Evolutionary conservation across 495 filamentous ascomycete species (phyloP).

Genomic region (Amphirosellinia nigrospora): DNA sequence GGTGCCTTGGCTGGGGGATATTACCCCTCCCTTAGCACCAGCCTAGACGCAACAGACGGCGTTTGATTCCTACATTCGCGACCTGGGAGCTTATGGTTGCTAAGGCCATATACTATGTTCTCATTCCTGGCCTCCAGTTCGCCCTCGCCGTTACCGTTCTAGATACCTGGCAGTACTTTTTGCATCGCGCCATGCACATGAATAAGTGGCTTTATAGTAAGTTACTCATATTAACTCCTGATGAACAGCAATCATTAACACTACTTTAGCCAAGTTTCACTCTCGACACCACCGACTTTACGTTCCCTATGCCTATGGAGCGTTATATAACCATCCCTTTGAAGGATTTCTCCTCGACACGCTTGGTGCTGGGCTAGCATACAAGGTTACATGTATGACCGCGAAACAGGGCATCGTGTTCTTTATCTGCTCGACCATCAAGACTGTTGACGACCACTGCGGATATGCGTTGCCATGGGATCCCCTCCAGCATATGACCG

Average conservation of each 20-base stretch:
- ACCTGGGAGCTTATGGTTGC: constrained; percentile 79
- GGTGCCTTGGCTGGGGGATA: constrained; percentile 73
- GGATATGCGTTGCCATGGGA: constrained; percentile 96
- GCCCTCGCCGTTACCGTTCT: constrained; percentile 71
- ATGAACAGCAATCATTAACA: constrained; percentile 30
- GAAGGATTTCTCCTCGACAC: constrained; percentile 96
- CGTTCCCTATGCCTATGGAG: constrained; percentile 96
- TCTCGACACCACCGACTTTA: constrained; percentile 94
- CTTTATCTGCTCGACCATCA: constrained; percentile 83
- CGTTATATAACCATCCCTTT: constrained; percentile 92
- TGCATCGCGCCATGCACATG: constrained; percentile 92
- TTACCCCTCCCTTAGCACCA: constrained; percentile 65
- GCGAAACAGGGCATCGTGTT: constrained; percentile 82
- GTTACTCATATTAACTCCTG: constrained; percentile 38
- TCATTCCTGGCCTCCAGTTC: constrained; percentile 79
- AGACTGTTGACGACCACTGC: constrained; percentile 97
- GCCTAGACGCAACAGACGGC: constrained; percentile 51
- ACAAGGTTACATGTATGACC: constrained; percentile 77
- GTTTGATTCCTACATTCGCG: constrained; percentile 60
- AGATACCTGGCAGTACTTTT: constrained; percentile 97
- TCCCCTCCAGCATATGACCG: constrained; percentile 85
- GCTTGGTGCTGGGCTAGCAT: constrained; percentile 79
- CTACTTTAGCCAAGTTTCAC: constrained; percentile 75
- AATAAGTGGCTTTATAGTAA: constrained; percentile 96
- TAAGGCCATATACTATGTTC: constrained; percentile 75